phyloP scores from a whole-genome alignment of 345 rosid species.

The Punica granatum region DNA sequence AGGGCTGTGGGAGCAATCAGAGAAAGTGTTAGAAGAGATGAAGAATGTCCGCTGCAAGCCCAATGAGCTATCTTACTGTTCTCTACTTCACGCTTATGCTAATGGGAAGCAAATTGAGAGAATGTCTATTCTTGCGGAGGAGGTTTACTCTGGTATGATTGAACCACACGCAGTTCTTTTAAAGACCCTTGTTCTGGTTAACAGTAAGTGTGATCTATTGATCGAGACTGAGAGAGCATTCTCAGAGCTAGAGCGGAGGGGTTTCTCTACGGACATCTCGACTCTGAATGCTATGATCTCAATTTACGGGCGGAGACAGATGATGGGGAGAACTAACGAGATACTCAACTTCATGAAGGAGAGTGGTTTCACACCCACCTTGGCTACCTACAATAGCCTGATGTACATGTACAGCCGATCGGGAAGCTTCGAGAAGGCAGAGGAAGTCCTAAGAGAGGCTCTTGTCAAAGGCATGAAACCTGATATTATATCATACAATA shows the following conservation, averaged over 20 bases:
- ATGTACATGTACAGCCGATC: slow-evolving; percentile 90
- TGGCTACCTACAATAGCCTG: slow-evolving; percentile 82
- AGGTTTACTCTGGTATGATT: slow-evolving; percentile 65
- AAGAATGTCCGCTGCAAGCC: slow-evolving; percentile 69
- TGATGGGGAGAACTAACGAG: slow-evolving; percentile 60
- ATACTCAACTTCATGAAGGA: slow-evolving; percentile 73
- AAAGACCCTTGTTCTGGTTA: slow-evolving; percentile 82
- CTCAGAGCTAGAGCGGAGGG: slow-evolving; percentile 55
- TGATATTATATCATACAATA: slow-evolving; percentile 84
- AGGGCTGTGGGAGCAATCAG: slow-evolving; percentile 94
- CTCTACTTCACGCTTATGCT: slow-evolving; percentile 90
- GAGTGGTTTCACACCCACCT: slow-evolving; percentile 63
- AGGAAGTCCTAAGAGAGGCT: slow-evolving; percentile 59
- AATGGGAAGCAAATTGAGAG: slow-evolving; percentile 70
- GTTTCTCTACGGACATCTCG: slow-evolving; percentile 59
- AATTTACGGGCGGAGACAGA: slow-evolving; percentile 81
- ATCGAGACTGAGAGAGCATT: slow-evolving; percentile 75
- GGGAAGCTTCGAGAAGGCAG: slow-evolving; percentile 54
- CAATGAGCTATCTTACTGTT: slow-evolving; percentile 75
- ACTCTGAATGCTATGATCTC: slow-evolving; percentile 91
- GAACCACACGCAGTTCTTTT: slow-evolving; percentile 71
- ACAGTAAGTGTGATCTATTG: slow-evolving; percentile 74
- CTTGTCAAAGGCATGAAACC: slow-evolving; percentile 68
- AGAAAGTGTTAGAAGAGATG: slow-evolving; percentile 80
- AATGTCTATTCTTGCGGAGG: slow-evolving; percentile 72